These are phyloP conservation scores for Paramecium bursaria DNA, from an alignment of 73 alveolate genomes.

Conservation along the genomic window DNA sequence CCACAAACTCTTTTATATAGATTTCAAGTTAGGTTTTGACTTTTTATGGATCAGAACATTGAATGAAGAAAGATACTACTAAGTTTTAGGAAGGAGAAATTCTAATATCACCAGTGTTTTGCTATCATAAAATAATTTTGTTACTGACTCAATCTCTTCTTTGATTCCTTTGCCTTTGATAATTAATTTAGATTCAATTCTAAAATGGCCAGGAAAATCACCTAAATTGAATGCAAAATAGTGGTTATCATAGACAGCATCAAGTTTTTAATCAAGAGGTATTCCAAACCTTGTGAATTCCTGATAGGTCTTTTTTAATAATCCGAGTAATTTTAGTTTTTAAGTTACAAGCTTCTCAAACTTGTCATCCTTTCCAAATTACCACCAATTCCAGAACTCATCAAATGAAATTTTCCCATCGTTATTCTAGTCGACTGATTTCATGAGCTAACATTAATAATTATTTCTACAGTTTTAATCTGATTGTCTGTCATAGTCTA, in stretches of 20 bases:
- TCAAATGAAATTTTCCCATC: conserved; percentile 64
- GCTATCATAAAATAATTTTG: too few species aligned
- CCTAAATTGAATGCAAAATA: conserved; percentile 63
- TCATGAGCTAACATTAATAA: conserved; percentile 59
- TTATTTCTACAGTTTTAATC: too few species aligned
- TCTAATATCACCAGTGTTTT: too few species aligned
- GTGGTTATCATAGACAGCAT: conserved; percentile 22
- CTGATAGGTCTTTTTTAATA: conserved; percentile 42
- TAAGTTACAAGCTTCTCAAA: conserved; percentile 44
- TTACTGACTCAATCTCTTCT: conserved; percentile 22
- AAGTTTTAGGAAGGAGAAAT: not conserved
- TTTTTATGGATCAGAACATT: not conserved
- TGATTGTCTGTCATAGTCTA: too few species aligned
- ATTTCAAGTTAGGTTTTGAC: conserved; percentile 7
- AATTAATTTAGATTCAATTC: not conserved
- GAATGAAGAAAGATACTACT: not conserved
- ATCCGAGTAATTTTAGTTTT: conserved; percentile 51
- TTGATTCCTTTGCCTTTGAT: conserved; percentile 44
- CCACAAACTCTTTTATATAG: not conserved
- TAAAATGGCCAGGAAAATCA: conserved; percentile 35
- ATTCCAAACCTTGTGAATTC: conserved; percentile 60
- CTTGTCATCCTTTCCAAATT: conserved; percentile 64
- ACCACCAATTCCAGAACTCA: conserved; percentile 72
- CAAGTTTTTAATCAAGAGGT: conserved; percentile 53
- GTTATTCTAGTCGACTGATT: conserved; percentile 17